Base-by-base conservation (phyloP, 768 basidiomycete species). In the Pleurotus salmoneostramineus region DNA sequence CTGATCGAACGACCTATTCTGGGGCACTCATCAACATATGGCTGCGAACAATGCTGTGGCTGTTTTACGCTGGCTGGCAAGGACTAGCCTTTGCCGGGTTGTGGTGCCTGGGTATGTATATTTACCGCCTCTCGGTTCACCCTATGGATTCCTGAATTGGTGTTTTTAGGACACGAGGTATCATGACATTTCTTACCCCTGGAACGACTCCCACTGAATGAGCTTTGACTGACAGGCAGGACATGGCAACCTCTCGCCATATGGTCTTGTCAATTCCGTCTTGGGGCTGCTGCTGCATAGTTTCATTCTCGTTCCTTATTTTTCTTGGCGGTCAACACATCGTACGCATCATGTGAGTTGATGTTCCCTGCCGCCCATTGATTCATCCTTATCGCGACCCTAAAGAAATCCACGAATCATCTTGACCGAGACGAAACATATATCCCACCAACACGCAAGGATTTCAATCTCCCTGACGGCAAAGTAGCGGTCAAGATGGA, bases 341-440 rank as follows among this genome's bases (percentile, higher is more conserved):
- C 77, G 82, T 49, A 81, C 69, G 5, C 82, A 82, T 66, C 85
- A 88, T 71, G 89, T 90, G 72, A 76, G 72, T 61, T 27, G 3
- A 31, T 52, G 17, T 17, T 21, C 60, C 36, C 3, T 10, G 8
- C 8, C 15, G 10, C 36, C 42, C 52, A 10, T 43, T 49, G 42
- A 36, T 35, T 5, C 11, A 37, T 3, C 49, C n/a, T 32, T 43
- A 12, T 14, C 17, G 17, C 10, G 11, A 17, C 44, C 15, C 12
- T 17, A 17, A 51, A 78, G 77, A 78, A 78, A 73, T 63, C 74
- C 0, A 80, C 77, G 1, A 77, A 79, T 56, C 69, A 76, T 58
- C 79, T 90, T 61, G 87, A 87, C 55, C 77, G 86, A 7, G 89
- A 92, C 60, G 88, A 91, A 70, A 90, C 88, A 32, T 88, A 82